These are phyloP conservation scores for Neurospora intermedia DNA, from an alignment of 495 filamentous ascomycete genomes.

Conservation along the genomic window DNA sequence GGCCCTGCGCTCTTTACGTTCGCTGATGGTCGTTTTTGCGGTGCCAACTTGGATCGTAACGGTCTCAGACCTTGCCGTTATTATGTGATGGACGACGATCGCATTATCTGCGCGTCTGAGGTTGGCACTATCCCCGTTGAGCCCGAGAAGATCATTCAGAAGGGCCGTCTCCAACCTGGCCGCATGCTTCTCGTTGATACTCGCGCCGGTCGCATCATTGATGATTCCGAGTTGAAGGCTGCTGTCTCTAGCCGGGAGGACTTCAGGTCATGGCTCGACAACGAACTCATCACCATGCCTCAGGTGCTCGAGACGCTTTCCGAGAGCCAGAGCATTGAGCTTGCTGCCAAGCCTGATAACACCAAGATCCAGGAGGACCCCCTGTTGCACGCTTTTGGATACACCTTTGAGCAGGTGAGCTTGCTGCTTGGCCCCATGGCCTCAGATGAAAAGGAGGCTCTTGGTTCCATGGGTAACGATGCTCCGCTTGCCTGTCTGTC, in stretches of 20 bases:
- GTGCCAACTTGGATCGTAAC: slow-evolving; percentile 97
- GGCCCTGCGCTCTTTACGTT: slow-evolving; percentile 97
- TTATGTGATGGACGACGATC: slow-evolving; percentile 96
- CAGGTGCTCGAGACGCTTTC: slow-evolving; percentile 52
- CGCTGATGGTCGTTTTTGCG: slow-evolving; percentile 93
- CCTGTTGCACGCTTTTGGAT: slow-evolving; percentile 80
- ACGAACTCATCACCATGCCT: slow-evolving; percentile 71
- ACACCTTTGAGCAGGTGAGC: slow-evolving; percentile 94
- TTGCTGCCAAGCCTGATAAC: slow-evolving; percentile 56
- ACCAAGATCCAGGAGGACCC: slow-evolving; percentile 76
- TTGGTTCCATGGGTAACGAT: slow-evolving; percentile 99
- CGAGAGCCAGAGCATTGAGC: slow-evolving; percentile 37
- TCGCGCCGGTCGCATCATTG: slow-evolving; percentile 87
- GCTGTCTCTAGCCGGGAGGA: slow-evolving; percentile 76
- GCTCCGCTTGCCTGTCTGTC: slow-evolving; percentile 89
- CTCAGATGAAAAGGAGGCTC: slow-evolving; percentile 96
- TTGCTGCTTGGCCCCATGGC: slow-evolving; percentile 94
- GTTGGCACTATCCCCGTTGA: slow-evolving; percentile 92
- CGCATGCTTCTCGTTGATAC: slow-evolving; percentile 98
- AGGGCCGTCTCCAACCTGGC: slow-evolving; percentile 89
- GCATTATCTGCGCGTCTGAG: slow-evolving; percentile 97
- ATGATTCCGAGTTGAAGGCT: slow-evolving; percentile 87
- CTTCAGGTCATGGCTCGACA: slow-evolving; percentile 82
- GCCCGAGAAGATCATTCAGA: slow-evolving; percentile 82
- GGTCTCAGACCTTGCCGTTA: slow-evolving; percentile 94